A percentile compares a stretch with the other conserved stretches of the same genome.
Conservation (phyloP, 441 rosid species). For the Arabidopsis hybrid region DNA sequence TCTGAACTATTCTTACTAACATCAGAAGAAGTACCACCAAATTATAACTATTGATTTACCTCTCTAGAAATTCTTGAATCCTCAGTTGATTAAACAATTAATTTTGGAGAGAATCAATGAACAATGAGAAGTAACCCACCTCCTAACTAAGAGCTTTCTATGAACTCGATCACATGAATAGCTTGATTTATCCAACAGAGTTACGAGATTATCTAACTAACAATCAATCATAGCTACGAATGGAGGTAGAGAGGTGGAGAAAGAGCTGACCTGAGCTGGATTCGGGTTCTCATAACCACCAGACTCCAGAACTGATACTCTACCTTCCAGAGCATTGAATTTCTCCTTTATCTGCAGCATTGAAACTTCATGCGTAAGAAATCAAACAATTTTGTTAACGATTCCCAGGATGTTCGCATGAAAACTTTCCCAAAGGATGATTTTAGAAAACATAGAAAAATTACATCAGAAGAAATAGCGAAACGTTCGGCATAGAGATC, state of each 20-base stretch:
- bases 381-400: conserved; percentile 9
- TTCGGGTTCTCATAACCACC: conserved; percentile 42
- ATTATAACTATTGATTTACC: neutral
- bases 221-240: conserved; percentile 9
- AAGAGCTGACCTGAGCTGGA: conserved; percentile 55
- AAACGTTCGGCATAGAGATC: conserved; percentile 74
- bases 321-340: conserved; percentile 66
- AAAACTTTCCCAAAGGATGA: neutral
- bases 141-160: conserved; percentile 6
- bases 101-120: conserved; percentile 9
- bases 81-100: neutral
- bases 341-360: conserved; percentile 63
- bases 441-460: neutral
- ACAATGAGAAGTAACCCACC: conserved; percentile 15
- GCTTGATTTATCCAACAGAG: neutral
- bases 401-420: neutral
- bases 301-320: conserved; percentile 74
- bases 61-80: neutral
- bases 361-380: conserved; percentile 4
- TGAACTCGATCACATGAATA: conserved; percentile 2
- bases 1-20: conserved; percentile 4
- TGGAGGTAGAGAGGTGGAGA: conserved; percentile 3
- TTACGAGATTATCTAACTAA: conserved; percentile 12
- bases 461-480: conserved; percentile 72
- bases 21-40: neutral